Percentiles rank a stretch among this genome's conserved stretches.
Conservation (phyloP, 441 rosid genomes). For the Croton setiger region DNA sequence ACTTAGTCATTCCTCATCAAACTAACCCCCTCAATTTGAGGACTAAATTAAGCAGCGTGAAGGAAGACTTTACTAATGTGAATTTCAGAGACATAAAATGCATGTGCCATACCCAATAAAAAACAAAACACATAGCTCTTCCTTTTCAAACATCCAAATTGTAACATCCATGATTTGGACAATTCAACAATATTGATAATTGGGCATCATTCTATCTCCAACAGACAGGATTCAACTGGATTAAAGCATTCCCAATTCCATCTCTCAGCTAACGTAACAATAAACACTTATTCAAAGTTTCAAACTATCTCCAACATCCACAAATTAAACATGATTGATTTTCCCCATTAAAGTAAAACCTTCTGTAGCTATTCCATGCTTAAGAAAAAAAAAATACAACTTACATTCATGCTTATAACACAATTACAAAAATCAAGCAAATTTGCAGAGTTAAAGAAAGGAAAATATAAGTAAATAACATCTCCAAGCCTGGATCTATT, state of each 20-base stretch:
- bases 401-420: background rate
- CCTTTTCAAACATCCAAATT: background rate
- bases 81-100: too few species aligned
- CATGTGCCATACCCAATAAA: background rate
- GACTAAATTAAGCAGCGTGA: background rate
- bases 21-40: background rate
- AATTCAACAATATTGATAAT: background rate
- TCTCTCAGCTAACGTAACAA: background rate
- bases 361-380: background rate
- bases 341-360: background rate
- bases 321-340: background rate
- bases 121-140: background rate
- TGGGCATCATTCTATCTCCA: too few species aligned
- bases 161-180: background rate
- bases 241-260: background rate
- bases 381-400: background rate
- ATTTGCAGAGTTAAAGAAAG: background rate
- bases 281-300: background rate
- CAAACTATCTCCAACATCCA: background rate
- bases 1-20: background rate
- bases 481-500: slow-evolving; percentile 23
- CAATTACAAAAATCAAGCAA: background rate
- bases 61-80: background rate
- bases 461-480: background rate
- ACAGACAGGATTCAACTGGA: background rate